Conservation (phyloP, 2,329 filamentous ascomycete genomes). For the Aspergillus puulaauensis region DNA sequence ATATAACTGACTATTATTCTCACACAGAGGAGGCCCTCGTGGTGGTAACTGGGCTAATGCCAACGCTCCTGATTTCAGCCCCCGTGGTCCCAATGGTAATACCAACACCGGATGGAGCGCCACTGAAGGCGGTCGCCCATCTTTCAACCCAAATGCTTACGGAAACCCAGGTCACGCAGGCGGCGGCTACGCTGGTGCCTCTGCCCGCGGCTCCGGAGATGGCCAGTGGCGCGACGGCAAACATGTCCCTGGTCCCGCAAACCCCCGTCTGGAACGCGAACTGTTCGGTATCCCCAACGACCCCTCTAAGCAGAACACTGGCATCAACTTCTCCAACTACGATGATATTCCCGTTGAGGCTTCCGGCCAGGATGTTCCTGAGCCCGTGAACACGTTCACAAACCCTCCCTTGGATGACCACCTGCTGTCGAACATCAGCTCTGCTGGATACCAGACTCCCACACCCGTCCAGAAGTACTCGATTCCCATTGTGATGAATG, state of each 20-base stretch:
- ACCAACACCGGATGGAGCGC: conserved; percentile 35
- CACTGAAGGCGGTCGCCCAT: conserved; percentile 38
- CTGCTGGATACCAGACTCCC: conserved; percentile 91
- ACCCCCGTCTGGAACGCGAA: conserved; percentile 88
- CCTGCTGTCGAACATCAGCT: conserved; percentile 85
- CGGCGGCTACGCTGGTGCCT: conserved; percentile 40
- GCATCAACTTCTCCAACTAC: conserved; percentile 99
- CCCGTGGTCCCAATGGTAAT: conserved; percentile 36
- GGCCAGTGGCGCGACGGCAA: conserved; percentile 97
- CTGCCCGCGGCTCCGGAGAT: conserved; percentile 82
- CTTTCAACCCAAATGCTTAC: conserved; percentile 63
- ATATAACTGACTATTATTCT: conserved; percentile 3
- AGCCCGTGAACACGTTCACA: conserved; percentile 85
- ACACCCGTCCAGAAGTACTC: conserved; percentile 99
- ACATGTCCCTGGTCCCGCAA: conserved; percentile 85
- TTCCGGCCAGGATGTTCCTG: conserved; percentile 88
- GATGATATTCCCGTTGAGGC: conserved; percentile 99
- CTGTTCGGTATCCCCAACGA: conserved; percentile 91
- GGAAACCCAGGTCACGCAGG: conserved; percentile 54
- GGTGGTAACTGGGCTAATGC: conserved; percentile 56
- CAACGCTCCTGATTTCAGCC: conserved; percentile 59
- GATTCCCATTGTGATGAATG: conserved; percentile 96
- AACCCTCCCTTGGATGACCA: conserved; percentile 96
- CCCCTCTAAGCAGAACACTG: conserved; percentile 90
- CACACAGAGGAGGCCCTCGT: conserved; percentile 29